phyloP scores from a whole-genome alignment of 2,329 filamentous ascomycete genomes.

The Phaeoacremonium minimum region DNA sequence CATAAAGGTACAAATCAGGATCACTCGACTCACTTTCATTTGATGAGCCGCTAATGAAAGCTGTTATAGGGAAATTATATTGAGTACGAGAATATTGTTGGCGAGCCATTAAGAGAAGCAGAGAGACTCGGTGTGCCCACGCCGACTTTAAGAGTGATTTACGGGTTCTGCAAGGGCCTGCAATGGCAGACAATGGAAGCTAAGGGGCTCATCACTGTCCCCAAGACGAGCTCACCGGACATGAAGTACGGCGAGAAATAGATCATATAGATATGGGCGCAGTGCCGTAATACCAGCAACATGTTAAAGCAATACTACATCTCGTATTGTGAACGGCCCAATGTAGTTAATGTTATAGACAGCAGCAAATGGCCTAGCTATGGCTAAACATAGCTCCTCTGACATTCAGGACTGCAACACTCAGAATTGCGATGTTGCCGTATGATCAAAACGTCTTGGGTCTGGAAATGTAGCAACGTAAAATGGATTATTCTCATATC shows the following conservation, averaged over 20 bases:
- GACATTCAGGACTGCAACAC: no score
- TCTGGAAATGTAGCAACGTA: no score
- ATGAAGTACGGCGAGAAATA: constrained; percentile 15
- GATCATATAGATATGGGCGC: no score
- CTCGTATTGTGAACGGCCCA: no score
- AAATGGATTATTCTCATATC: background rate
- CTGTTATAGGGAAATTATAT: constrained; percentile 40
- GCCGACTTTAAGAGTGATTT: constrained; percentile 44
- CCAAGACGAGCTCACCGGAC: constrained; percentile 2
- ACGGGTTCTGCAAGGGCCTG: constrained; percentile 39
- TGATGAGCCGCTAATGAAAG: constrained; percentile 8
- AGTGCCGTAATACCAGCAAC: no score
- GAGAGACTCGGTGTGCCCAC: constrained; percentile 40
- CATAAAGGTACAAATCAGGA: constrained; percentile 27
- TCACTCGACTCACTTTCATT: background rate
- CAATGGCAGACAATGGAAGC: constrained; percentile 42
- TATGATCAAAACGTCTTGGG: no score
- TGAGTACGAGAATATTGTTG: constrained; percentile 52
- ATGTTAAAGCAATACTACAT: no score
- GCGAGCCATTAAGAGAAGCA: constrained; percentile 51
- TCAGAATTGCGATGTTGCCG: no score
- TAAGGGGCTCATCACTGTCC: constrained; percentile 28
- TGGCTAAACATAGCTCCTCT: no score
- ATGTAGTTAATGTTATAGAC: no score
- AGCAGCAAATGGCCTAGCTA: no score